Evolutionary conservation across 306 rosid genomes (phyloP).

Genomic region (Sesbania bispinosa): DNA sequence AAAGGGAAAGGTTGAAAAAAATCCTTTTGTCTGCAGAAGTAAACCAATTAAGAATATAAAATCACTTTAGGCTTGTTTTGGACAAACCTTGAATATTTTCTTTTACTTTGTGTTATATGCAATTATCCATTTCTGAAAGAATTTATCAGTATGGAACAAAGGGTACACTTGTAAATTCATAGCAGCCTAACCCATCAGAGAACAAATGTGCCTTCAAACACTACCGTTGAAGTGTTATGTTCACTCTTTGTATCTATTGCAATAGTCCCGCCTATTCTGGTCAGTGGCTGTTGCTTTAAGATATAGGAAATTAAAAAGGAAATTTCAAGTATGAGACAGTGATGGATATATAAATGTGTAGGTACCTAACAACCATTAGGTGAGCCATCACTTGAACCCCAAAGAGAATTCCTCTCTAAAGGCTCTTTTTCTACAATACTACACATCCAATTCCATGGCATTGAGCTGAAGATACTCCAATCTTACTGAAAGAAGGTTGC

Average conservation of each 20-base stretch:
- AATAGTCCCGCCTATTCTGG: constrained; percentile 38
- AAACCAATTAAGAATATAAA: not conserved
- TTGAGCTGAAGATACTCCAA: constrained; percentile 24
- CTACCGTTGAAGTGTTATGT: constrained; percentile 40
- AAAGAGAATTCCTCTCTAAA: constrained; percentile 15
- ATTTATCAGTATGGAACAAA: not conserved
- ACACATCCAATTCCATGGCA: constrained; percentile 10
- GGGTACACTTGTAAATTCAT: constrained; percentile 29
- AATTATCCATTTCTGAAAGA: not conserved
- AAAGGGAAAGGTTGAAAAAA: not conserved
- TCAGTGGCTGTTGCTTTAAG: constrained; percentile 68
- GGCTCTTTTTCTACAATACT: constrained; percentile 26
- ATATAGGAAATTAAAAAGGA: constrained; percentile 41
- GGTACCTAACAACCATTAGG: constrained; percentile 59
- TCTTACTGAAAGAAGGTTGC: constrained; percentile 12
- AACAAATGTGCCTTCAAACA: constrained; percentile 37
- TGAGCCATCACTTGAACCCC: constrained; percentile 41
- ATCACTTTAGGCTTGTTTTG: not conserved
- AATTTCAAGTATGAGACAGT: constrained; percentile 9
- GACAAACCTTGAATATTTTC: not conserved
- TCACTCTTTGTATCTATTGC: constrained; percentile 28
- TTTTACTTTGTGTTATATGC: not conserved
- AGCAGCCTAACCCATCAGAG: constrained; percentile 24
- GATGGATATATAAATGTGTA: constrained; percentile 25
- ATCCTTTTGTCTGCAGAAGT: not conserved